Conservation (phyloP, 2,329 filamentous ascomycete species). For the Aspergillus sp. region DNA sequence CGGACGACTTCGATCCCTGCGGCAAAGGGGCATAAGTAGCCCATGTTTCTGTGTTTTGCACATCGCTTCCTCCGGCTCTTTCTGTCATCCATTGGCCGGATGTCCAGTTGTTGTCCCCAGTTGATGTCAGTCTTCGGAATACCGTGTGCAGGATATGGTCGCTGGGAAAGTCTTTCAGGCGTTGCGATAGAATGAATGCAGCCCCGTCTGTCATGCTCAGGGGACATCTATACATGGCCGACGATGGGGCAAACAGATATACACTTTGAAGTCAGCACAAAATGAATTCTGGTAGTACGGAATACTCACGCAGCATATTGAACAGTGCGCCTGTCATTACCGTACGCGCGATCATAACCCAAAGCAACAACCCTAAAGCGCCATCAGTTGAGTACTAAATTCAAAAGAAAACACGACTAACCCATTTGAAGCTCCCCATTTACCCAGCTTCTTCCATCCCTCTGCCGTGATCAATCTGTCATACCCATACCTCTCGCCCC, state of each 20-base stretch:
- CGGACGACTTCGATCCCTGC: neutral
- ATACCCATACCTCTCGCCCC: conserved; percentile 55
- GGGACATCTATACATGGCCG: conserved; percentile 48
- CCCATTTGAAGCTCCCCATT: conserved; percentile 35
- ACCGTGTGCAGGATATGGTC: neutral
- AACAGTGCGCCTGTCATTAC: conserved; percentile 21
- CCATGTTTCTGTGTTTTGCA: conserved; percentile 66
- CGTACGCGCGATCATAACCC: conserved; percentile 25
- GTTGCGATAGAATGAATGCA: conserved; percentile 32
- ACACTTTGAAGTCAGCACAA: conserved; percentile 14
- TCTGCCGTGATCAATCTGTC: conserved; percentile 63
- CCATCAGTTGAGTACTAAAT: neutral
- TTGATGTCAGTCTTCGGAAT: neutral
- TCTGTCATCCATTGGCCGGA: conserved; percentile 80
- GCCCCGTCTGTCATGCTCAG: conserved; percentile 58
- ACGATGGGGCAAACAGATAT: neutral
- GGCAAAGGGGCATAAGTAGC: conserved; percentile 33
- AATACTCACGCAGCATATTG: conserved; percentile 20
- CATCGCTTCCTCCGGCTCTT: conserved; percentile 67
- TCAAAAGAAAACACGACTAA: conserved; percentile 1
- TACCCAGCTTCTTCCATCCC: conserved; percentile 57
- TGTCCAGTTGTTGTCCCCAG: conserved; percentile 53
- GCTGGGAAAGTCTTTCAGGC: neutral
- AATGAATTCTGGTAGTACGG: no score
- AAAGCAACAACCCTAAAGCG: conserved; percentile 25